A percentile compares a stretch with the other conserved stretches of the same genome.
Evolutionary conservation across 352 stramenopile species (phyloP).

Genomic region (Phytopythium chamaehyphon): DNA sequence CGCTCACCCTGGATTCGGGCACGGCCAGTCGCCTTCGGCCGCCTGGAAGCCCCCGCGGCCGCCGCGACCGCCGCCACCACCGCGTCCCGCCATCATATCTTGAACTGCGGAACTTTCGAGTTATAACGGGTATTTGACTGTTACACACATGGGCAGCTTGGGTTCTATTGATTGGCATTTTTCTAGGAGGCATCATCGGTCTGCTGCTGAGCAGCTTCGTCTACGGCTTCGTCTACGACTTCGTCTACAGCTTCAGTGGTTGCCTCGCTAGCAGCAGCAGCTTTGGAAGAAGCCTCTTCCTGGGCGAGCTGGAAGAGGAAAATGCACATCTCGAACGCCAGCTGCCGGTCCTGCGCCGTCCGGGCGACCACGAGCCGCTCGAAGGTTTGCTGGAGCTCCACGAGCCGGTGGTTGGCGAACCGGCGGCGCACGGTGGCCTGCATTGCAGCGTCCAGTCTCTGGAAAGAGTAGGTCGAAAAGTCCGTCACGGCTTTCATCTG

Average conservation of each 20-base stretch:
- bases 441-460: constrained; percentile 36
- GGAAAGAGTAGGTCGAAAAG: constrained; percentile 41
- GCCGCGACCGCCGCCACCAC: constrained; percentile 27
- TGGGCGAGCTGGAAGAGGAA: constrained; percentile 68
- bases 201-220: background rate
- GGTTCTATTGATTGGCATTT: no score
- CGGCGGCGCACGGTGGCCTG: constrained; percentile 38
- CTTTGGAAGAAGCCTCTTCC: constrained; percentile 19
- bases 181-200: no score
- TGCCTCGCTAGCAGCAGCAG: no score
- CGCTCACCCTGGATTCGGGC: constrained; percentile 69
- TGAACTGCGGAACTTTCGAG: no score
- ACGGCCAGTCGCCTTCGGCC: constrained; percentile 73
- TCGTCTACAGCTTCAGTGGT: background rate
- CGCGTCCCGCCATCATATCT: constrained; percentile 29
- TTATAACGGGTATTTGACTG: no score
- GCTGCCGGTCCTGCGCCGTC: constrained; percentile 38
- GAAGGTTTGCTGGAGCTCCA: constrained; percentile 64
- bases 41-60: constrained; percentile 45
- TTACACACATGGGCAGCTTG: no score
- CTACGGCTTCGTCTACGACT: background rate
- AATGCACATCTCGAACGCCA: constrained; percentile 52
- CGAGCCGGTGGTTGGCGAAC: constrained; percentile 56
- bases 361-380: constrained; percentile 57
- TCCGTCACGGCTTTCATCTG: constrained; percentile 54